Conservation (phyloP, 192 early-diverging fungal genomes). For the Umbelopsis sp. region DNA sequence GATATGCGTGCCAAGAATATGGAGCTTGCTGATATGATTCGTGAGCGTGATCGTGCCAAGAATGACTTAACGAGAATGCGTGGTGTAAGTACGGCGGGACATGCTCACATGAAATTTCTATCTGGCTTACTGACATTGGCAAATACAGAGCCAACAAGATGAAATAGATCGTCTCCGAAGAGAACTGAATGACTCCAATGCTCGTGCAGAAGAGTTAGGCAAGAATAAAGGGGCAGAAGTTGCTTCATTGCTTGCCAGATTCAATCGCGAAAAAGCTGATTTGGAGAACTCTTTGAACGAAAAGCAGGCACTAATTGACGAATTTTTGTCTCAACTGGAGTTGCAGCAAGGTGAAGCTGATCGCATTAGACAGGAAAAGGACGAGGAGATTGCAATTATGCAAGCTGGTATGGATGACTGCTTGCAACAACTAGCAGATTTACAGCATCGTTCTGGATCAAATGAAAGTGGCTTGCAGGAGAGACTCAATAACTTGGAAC, state of each 20-base stretch:
- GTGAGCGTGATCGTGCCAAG: conserved; percentile 85
- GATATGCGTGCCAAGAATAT: conserved; percentile 73
- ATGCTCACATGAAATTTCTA: neutral
- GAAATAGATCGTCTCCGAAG: conserved; percentile 79
- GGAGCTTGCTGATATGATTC: conserved; percentile 86
- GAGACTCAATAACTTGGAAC: conserved; percentile 64
- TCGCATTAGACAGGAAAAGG: conserved; percentile 57
- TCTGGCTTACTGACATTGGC: neutral
- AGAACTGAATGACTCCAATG: conserved; percentile 80
- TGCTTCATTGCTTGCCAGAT: conserved; percentile 75
- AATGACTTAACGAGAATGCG: conserved; percentile 81
- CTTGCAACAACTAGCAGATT: conserved; percentile 69
- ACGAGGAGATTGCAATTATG: conserved; percentile 79
- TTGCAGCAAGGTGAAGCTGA: conserved; percentile 42
- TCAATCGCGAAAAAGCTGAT: conserved; percentile 84
- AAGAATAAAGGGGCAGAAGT: conserved; percentile 83
- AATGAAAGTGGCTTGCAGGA: conserved; percentile 60
- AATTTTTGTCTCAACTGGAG: conserved; percentile 41
- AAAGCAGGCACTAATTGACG: conserved; percentile 47
- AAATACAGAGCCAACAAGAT: conserved; percentile 72
- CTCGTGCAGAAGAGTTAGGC: conserved; percentile 75
- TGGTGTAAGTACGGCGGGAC: conserved; percentile 32
- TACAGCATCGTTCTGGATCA: conserved; percentile 56
- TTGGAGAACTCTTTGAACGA: conserved; percentile 64
- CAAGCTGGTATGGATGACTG: conserved; percentile 85